Evolutionary conservation across 805 yeast genomes (phyloP), one percentile per base, ranked within the genome.

Genomic region (Metschnikowia gruessii): DNA sequence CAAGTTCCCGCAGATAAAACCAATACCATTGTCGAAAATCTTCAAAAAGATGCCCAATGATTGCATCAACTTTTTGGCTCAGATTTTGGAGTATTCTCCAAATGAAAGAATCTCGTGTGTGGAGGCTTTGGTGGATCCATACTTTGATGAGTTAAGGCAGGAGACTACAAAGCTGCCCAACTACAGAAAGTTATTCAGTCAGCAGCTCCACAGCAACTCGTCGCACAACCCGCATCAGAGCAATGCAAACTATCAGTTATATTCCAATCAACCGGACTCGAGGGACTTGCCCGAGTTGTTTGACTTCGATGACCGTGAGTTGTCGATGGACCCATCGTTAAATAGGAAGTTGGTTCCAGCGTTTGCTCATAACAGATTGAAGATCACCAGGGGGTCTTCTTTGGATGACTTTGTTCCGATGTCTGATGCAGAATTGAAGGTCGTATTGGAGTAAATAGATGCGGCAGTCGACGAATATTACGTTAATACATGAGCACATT

Each of bases 1-100:
- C 69, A 89, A 88, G 62, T 92, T 92, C 75, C 98, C 99, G 4
- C 80, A 79, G 51, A 86, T 86, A 55, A 84, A 84, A 63, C 87
- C 92, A 46, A 85, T 86, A 33, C 92, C 92, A 36, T 68, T 86
- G 49, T 63, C 70, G 31, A 83, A 81, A 56, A 83, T 85, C 18
- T 85, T 85, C 66, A 82, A 82, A 61, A 75, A 76, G 56, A 68
- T 75, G 60, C 70, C 79, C 52, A 47, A 64, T 49, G 75, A 80
- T 70, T 74, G 80, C 51, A 76, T 84, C 19, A 76, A 74, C 43
- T 74, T 86, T 52, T 67, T 86, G 51, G 72, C 75, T 31, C 66
- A 71, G 52, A 73, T 83, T 33, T 71, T 86, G 52, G 80, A 82
- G 59, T 86, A 86, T 63, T 82, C 85, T 50, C 95, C 95, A 6